phyloP scores from a whole-genome alignment of 2,329 filamentous ascomycete species.

The Blastomyces parvus region DNA sequence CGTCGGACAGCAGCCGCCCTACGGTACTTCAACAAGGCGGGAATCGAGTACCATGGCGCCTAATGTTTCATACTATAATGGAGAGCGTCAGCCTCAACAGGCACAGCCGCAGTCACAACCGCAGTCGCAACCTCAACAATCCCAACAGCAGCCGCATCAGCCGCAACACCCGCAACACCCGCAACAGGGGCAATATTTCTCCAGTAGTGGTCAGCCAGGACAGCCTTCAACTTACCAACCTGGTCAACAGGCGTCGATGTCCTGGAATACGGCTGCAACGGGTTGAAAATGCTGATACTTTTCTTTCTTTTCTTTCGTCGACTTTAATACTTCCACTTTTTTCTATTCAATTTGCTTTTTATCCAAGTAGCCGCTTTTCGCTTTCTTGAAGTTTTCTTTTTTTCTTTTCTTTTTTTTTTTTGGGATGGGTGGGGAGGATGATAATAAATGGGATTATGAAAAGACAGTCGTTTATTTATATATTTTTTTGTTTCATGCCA shows the following conservation, averaged over 20 bases:
- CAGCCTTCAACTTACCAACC: slow-evolving; percentile 2
- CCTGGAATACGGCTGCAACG: slow-evolving; percentile 2
- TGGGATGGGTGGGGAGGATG: slow-evolving; percentile 1
- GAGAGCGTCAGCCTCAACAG: slow-evolving; percentile 23
- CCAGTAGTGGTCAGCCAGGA: not conserved
- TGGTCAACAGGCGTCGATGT: not conserved
- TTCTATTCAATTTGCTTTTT: not conserved
- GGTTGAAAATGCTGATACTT: not conserved
- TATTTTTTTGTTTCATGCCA: not conserved
- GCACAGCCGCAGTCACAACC: not conserved
- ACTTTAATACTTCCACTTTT: not conserved
- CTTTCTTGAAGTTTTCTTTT: not conserved
- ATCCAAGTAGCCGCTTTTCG: not conserved
- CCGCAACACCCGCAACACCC: not conserved
- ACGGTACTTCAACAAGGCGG: slow-evolving; percentile 26
- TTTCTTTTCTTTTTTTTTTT: not conserved
- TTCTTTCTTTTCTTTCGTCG: not conserved
- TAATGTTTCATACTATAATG: slow-evolving; percentile 27
- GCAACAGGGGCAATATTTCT: slow-evolving; percentile 5
- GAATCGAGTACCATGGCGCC: slow-evolving; percentile 27
- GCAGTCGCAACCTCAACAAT: slow-evolving; percentile 12
- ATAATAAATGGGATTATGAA: not conserved
- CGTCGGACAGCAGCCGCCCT: slow-evolving; percentile 15
- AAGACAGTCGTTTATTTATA: not conserved
- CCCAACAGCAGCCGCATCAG: slow-evolving; percentile 2